Base-by-base conservation (phyloP, 371 early-diverging fungal species). In the Blastocladiella emersonii region DNA sequence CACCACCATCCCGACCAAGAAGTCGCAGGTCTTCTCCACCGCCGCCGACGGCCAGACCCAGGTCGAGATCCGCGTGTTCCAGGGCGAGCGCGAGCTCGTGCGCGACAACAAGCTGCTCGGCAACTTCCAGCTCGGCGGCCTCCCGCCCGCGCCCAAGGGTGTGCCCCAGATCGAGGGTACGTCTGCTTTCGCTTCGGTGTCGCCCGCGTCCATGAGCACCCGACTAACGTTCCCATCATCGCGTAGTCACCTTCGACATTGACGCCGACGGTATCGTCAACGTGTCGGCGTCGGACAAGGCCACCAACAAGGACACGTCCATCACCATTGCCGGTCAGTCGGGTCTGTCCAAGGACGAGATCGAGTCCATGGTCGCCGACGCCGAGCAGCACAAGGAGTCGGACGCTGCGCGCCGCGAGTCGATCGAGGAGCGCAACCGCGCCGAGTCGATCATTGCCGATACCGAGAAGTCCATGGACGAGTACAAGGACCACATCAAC, bases 201-300 rank as follows among this genome's bases (percentile, higher is more conserved):
- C n/a, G n/a, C n/a, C n/a, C n/a, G n/a, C n/a, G n/a, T n/a, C n/a
- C n/a, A n/a, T n/a, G n/a, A n/a, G n/a, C n/a, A n/a, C n/a, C n/a
- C n/a, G n/a, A n/a, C n/a, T n/a, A 80, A 78, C 65, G 83, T n/a
- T n/a, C n/a, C n/a, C n/a, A n/a, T n/a, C n/a, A n/a, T 87, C 64
- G 84, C 82, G 68, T n/a, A n/a, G 98, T 99, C 62, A 89, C 94
- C 56, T 99, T 99, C 74, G 97, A 98, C 74, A 93, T 98, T 72
- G 99, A 99, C 78, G 95, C 98, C 15, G 95, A 99, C 74, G 99
- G 99, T 76, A 98, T 98, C 72, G 93, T 95, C 72, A 97, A 95
- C 70, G 98, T 99, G 43, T 77, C 83, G 44, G 99, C 99, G 68
- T 90, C 90, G 81, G 99, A 99, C 82, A 89, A 91, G 80, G 89